These are phyloP conservation scores for Penicillium brasilianum DNA, from an alignment of 2,329 filamentous ascomycete genomes.

Conservation along the genomic window DNA sequence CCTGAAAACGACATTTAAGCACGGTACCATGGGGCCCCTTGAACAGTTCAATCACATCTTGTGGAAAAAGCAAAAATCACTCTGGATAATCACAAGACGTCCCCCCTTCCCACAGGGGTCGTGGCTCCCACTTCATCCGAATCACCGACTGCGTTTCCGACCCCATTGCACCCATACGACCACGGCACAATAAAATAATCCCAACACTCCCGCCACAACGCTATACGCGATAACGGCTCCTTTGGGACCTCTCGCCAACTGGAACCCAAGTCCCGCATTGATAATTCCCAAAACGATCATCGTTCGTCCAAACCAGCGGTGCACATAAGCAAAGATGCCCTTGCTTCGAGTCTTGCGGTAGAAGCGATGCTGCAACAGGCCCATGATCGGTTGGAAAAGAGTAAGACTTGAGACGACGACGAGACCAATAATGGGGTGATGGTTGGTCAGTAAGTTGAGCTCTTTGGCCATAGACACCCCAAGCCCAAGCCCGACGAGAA, in stretches of 20 bases:
- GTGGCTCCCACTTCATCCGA: background rate
- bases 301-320: slow-evolving; percentile 60
- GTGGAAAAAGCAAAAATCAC: background rate
- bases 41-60: background rate
- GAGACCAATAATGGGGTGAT: slow-evolving; percentile 60
- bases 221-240: slow-evolving; percentile 54
- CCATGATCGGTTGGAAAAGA: slow-evolving; percentile 60
- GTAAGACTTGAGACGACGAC: slow-evolving; percentile 58
- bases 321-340: slow-evolving; percentile 53
- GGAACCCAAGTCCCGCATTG: slow-evolving; percentile 61
- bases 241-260: slow-evolving; percentile 32
- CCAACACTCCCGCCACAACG: slow-evolving; percentile 57
- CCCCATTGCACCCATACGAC: background rate
- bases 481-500: slow-evolving; percentile 55
- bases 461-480: slow-evolving; percentile 56
- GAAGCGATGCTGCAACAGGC: slow-evolving; percentile 56
- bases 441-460: slow-evolving; percentile 40
- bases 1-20: background rate
- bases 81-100: background rate
- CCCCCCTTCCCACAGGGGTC: background rate
- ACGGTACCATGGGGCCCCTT: background rate
- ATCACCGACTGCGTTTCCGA: background rate
- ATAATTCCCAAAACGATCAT: slow-evolving; percentile 59
- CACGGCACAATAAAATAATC: slow-evolving; percentile 27
- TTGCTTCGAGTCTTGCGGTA: slow-evolving; percentile 55